phyloP scores from a whole-genome alignment of 2,329 filamentous ascomycete genomes.

The Cytospora leucostoma region DNA sequence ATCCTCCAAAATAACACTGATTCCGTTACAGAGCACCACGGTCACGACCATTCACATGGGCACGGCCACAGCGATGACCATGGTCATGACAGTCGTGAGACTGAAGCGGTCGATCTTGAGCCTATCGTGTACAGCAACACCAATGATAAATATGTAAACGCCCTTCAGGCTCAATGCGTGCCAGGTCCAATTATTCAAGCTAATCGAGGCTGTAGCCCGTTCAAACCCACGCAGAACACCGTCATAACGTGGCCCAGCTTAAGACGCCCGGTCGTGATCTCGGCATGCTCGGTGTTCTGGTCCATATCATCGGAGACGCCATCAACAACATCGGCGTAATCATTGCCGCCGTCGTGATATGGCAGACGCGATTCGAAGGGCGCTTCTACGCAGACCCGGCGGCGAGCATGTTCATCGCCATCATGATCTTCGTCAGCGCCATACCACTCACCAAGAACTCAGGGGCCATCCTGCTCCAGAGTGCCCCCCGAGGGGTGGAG shows the following conservation, averaged over 20 bases:
- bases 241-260: conserved; percentile 42
- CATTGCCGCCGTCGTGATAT: conserved; percentile 67
- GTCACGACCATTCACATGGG: conserved; percentile 40
- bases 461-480: conserved; percentile 68
- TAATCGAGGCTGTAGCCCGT: conserved; percentile 31
- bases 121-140: neutral
- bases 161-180: neutral
- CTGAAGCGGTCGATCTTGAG: conserved; percentile 19
- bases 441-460: conserved; percentile 62
- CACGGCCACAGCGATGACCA: conserved; percentile 31
- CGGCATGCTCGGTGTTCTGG: conserved; percentile 69
- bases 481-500: conserved; percentile 61
- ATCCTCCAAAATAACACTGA: neutral
- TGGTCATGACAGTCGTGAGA: conserved; percentile 30
- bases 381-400: conserved; percentile 74
- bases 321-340: conserved; percentile 79
- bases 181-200: neutral
- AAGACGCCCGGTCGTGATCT: conserved; percentile 55
- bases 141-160: conserved; percentile 4
- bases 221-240: conserved; percentile 51
- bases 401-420: conserved; percentile 66
- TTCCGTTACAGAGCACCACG: conserved; percentile 39
- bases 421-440: conserved; percentile 70
- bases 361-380: conserved; percentile 57
- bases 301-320: conserved; percentile 73